These are phyloP conservation scores for Lachnellula arida DNA, from an alignment of 2,329 filamentous ascomycete genomes.

Conservation along the genomic window DNA sequence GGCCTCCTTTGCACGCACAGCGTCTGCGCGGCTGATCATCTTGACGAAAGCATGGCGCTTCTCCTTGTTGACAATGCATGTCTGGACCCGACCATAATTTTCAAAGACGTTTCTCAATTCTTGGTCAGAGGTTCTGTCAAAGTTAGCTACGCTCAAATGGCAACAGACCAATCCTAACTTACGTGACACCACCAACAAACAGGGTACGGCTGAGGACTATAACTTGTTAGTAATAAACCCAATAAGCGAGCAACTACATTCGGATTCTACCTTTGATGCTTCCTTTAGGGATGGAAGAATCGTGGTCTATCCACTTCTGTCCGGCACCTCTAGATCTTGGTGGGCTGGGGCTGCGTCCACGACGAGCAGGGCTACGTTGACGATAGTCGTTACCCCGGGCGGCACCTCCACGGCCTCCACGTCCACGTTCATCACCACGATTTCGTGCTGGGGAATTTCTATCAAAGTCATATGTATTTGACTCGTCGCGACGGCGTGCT, in stretches of 20 bases:
- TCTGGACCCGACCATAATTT: constrained; percentile 84
- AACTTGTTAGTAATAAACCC: constrained; percentile 18
- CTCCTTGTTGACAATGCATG: constrained; percentile 96
- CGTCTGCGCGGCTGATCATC: constrained; percentile 87
- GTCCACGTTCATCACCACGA: constrained; percentile 51
- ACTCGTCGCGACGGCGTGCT: constrained; percentile 41
- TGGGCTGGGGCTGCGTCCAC: constrained; percentile 59
- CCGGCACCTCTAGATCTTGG: constrained; percentile 38
- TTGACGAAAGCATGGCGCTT: constrained; percentile 99
- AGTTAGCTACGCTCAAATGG: constrained; percentile 26
- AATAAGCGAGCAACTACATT: not conserved
- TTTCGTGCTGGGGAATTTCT: constrained; percentile 61
- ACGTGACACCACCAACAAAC: constrained; percentile 93
- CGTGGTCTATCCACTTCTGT: constrained; percentile 76
- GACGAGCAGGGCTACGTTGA: constrained; percentile 77
- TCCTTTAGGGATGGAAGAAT: constrained; percentile 66
- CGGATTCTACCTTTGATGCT: constrained; percentile 62
- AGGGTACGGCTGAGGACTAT: constrained; percentile 85
- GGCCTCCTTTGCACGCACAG: constrained; percentile 74
- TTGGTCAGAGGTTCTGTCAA: constrained; percentile 63
- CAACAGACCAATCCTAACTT: constrained; percentile 38
- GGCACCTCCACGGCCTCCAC: constrained; percentile 43
- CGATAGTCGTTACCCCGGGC: constrained; percentile 66
- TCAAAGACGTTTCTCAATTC: constrained; percentile 79
- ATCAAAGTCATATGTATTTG: constrained; percentile 60